Conservation (phyloP, 441 rosid species). For the Theobroma grandiflorum region DNA sequence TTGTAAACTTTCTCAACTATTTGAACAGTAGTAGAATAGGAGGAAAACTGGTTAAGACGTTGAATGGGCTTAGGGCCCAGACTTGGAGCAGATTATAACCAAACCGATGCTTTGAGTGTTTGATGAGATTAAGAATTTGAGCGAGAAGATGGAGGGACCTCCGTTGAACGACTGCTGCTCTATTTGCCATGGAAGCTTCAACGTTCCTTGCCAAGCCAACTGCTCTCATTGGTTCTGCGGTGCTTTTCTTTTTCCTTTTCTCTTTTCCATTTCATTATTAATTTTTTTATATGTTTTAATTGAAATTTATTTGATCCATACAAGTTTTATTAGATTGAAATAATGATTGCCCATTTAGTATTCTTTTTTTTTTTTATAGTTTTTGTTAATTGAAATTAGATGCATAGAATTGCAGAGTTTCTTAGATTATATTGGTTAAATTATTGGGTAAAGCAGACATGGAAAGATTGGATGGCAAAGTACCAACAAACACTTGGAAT, state of each 20-base stretch:
- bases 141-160: conserved; percentile 64
- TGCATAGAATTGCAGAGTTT: not conserved
- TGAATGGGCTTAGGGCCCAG: conserved; percentile 6
- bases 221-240: conserved; percentile 99
- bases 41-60: not conserved
- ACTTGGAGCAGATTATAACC: not conserved
- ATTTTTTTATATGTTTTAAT: not conserved
- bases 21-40: not conserved
- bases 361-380: not conserved
- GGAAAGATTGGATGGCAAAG: not conserved
- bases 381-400: not conserved
- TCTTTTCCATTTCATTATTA: not conserved
- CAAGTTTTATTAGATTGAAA: not conserved
- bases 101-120: not conserved
- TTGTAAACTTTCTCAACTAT: no score
- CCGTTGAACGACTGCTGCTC: conserved; percentile 74
- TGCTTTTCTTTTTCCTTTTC: conserved; percentile 26
- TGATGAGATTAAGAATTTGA: not conserved
- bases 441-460: not conserved
- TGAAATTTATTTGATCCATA: not conserved
- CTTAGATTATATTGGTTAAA: not conserved
- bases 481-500: not conserved
- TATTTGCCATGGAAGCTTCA: conserved; percentile 75
- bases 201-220: conserved; percentile 85
- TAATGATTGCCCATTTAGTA: not conserved